Evolutionary conservation across 2,329 filamentous ascomycete genomes (phyloP).

Genomic region (Sporothrix humicola): DNA sequence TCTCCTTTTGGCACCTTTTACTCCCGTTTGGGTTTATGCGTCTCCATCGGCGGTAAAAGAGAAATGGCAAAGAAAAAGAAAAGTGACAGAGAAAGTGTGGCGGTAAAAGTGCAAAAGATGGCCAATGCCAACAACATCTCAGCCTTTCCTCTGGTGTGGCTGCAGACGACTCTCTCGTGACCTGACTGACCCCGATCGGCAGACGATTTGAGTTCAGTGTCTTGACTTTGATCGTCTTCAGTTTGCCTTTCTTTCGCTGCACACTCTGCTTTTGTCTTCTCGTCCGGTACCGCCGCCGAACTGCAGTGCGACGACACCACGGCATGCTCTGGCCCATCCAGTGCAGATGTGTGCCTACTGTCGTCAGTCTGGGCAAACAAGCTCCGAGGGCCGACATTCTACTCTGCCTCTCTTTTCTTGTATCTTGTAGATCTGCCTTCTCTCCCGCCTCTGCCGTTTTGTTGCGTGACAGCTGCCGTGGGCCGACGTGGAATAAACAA

Average conservation of each 20-base stretch:
- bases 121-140: too few species aligned
- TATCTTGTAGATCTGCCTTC: background rate
- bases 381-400: background rate
- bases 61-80: background rate
- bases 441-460: constrained; percentile 1
- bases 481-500: constrained; percentile 7
- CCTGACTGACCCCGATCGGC: too few species aligned
- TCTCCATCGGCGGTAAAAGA: background rate
- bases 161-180: too few species aligned
- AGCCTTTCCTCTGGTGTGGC: too few species aligned
- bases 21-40: background rate
- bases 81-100: background rate
- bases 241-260: background rate
- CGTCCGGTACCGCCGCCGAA: constrained; percentile 15
- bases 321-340: constrained; percentile 1
- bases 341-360: background rate
- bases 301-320: constrained; percentile 16
- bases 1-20: background rate
- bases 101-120: too few species aligned
- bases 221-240: too few species aligned
- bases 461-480: constrained; percentile 24
- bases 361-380: background rate
- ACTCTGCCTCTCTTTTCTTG: background rate
- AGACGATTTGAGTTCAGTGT: too few species aligned
- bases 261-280: background rate